Evolutionary conservation across 192 early-diverging fungal genomes (phyloP).

Genomic region (Oehlia diaphana): DNA sequence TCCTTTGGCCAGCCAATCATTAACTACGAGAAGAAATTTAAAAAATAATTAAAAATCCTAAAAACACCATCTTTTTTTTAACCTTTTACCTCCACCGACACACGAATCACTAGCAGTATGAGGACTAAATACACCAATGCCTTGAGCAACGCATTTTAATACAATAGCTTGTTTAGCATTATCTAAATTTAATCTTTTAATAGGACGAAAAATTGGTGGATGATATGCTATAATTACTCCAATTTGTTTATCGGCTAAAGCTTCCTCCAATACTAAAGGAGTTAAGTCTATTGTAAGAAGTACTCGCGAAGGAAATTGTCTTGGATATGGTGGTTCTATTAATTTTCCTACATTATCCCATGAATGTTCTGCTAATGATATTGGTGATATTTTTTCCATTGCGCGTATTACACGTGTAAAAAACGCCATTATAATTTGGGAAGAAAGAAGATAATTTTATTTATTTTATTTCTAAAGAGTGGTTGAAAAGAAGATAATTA

Average conservation of each 20-base stretch:
- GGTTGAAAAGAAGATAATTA: no score
- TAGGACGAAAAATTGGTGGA: conserved; percentile 84
- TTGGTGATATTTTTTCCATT: conserved; percentile 85
- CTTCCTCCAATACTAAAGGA: conserved; percentile 72
- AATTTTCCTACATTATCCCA: conserved; percentile 97
- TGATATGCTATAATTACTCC: conserved; percentile 94
- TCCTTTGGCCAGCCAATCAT: conserved; percentile 88
- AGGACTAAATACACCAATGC: conserved; percentile 86
- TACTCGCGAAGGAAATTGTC: conserved; percentile 54
- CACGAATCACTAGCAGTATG: conserved; percentile 89
- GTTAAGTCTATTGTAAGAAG: conserved; percentile 95
- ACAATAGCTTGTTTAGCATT: conserved; percentile 84
- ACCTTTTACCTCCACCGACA: conserved; percentile 58
- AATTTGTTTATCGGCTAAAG: conserved; percentile 66
- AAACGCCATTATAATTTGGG: not conserved
- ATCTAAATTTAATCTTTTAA: conserved; percentile 74
- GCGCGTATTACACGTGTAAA: conserved; percentile 58
- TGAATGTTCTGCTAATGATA: conserved; percentile 71
- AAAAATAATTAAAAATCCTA: not conserved
- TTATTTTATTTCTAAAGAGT: no score
- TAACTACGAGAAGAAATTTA: conserved; percentile 46
- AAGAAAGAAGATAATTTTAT: no score
- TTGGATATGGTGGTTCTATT: conserved; percentile 82
- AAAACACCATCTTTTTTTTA: not conserved
- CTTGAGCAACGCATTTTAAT: conserved; percentile 77